Conservation (phyloP, 768 basidiomycete genomes). For the Hygrocybe coccinea region DNA sequence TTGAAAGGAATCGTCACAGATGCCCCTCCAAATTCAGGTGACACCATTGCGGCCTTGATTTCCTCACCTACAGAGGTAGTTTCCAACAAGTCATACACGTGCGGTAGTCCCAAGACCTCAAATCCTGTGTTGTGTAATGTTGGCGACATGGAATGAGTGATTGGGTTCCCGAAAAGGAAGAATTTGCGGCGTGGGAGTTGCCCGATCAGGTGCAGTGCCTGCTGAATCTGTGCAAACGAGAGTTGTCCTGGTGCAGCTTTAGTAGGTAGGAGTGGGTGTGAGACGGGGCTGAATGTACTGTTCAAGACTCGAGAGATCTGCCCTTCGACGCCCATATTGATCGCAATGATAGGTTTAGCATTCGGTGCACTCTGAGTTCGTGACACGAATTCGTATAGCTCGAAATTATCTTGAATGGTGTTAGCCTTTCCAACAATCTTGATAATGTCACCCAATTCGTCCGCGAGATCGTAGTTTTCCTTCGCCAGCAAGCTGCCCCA, state of each 20-base stretch:
- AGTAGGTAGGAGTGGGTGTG: slow-evolving; percentile 80
- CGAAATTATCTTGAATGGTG: slow-evolving; percentile 70
- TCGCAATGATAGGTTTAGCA: slow-evolving; percentile 82
- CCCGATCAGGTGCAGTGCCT: slow-evolving; percentile 75
- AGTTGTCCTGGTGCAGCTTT: slow-evolving; percentile 93
- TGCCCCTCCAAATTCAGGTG: slow-evolving; percentile 85
- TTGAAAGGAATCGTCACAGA: slow-evolving; percentile 97
- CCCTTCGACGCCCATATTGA: slow-evolving; percentile 89
- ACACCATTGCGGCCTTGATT: slow-evolving; percentile 56
- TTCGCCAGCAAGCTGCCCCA: slow-evolving; percentile 70
- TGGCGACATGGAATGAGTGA: slow-evolving; percentile 86
- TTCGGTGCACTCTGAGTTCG: slow-evolving; percentile 38
- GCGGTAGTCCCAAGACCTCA: slow-evolving; percentile 73
- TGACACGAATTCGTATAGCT: slow-evolving; percentile 66
- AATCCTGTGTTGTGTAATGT: slow-evolving; percentile 91
- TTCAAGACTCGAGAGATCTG: slow-evolving; percentile 90
- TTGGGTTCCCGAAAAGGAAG: slow-evolving; percentile 87
- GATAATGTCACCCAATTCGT: slow-evolving; percentile 75
- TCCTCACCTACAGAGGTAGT: slow-evolving; percentile 59
- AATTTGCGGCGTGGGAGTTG: slow-evolving; percentile 68
- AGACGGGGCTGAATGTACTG: slow-evolving; percentile 80
- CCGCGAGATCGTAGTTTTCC: slow-evolving; percentile 64
- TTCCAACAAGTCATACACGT: slow-evolving; percentile 77
- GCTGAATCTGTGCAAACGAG: slow-evolving; percentile 80
- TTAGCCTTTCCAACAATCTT: slow-evolving; percentile 89